phyloP scores from a whole-genome alignment of 805 yeast genomes.

The Phaffomyces thermotolerans region DNA sequence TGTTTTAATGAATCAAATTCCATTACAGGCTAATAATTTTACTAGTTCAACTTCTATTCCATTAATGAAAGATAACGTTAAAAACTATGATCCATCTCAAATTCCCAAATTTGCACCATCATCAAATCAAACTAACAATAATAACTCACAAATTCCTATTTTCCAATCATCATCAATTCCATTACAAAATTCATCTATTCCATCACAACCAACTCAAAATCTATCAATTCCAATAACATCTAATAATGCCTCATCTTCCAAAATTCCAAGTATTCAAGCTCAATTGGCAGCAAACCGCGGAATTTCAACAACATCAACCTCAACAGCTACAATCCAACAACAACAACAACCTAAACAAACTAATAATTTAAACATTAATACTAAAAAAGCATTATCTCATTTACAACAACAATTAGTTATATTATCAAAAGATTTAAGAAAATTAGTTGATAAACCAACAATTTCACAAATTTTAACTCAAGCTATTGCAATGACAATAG shows the following conservation, averaged over 20 bases:
- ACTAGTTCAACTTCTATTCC: not conserved
- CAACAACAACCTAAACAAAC: constrained; percentile 15
- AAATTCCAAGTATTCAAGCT: constrained; percentile 22
- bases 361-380: constrained; percentile 29
- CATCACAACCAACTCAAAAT: not conserved
- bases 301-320: constrained; percentile 20
- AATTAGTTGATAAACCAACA: constrained; percentile 69
- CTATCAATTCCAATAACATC: not conserved
- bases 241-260: constrained; percentile 2
- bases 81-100: constrained; percentile 4
- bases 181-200: too few species aligned
- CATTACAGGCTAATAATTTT: constrained; percentile 1
- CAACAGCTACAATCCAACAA: constrained; percentile 23
- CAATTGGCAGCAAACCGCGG: constrained; percentile 29
- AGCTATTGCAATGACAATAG: constrained; percentile 88
- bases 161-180: constrained; percentile 1
- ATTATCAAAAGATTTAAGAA: constrained; percentile 64
- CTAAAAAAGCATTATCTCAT: constrained; percentile 62
- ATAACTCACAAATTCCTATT: constrained; percentile 6
- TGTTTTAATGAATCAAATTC: not conserved
- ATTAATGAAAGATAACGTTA: not conserved
- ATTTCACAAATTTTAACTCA: constrained; percentile 82
- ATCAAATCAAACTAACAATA: not conserved
- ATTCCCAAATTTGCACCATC: constrained; percentile 7
- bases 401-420: constrained; percentile 81